A percentile compares a stretch with the other conserved stretches of the same genome.
Conservation (phyloP, 371 early-diverging fungal species). For the Mortierella sp. region DNA sequence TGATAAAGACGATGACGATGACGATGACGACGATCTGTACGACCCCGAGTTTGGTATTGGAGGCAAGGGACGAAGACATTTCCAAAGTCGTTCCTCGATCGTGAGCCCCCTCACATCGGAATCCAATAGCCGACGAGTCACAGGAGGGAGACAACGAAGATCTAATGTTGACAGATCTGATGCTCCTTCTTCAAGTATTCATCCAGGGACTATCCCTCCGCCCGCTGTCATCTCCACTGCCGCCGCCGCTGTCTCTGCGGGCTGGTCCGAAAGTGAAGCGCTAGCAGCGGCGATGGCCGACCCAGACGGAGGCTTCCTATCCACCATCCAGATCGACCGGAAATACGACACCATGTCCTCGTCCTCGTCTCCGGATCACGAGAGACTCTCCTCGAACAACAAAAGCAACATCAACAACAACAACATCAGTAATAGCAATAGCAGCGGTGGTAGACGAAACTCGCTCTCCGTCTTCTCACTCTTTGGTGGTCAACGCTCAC, state of each 20-base stretch:
- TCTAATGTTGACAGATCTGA: background rate
- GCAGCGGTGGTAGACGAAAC: background rate
- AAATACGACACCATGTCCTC: too few species aligned
- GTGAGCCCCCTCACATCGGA: too few species aligned
- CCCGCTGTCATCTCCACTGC: constrained; percentile 25
- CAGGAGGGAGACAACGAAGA: too few species aligned
- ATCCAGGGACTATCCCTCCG: constrained; percentile 5
- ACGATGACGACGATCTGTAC: constrained; percentile 35
- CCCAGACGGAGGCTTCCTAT: constrained; percentile 13
- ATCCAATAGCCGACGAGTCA: too few species aligned
- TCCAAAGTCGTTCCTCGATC: background rate
- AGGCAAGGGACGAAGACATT: constrained; percentile 17
- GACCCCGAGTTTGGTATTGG: constrained; percentile 39
- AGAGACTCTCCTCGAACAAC: too few species aligned
- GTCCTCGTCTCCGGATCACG: too few species aligned
- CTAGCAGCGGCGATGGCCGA: constrained; percentile 22
- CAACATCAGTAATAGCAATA: background rate
- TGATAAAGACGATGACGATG: background rate
- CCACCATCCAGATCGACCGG: background rate
- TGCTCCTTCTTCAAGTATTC: background rate
- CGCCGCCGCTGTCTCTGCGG: constrained; percentile 15
- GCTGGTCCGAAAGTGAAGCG: constrained; percentile 19
- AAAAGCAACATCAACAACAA: too few species aligned
- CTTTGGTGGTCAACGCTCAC: background rate
- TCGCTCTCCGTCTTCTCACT: background rate